Percentiles rank a stretch among this genome's conserved stretches.
Evolutionary conservation across 2,329 filamentous ascomycete species (phyloP).

Genomic region (Claviceps spartinae): DNA sequence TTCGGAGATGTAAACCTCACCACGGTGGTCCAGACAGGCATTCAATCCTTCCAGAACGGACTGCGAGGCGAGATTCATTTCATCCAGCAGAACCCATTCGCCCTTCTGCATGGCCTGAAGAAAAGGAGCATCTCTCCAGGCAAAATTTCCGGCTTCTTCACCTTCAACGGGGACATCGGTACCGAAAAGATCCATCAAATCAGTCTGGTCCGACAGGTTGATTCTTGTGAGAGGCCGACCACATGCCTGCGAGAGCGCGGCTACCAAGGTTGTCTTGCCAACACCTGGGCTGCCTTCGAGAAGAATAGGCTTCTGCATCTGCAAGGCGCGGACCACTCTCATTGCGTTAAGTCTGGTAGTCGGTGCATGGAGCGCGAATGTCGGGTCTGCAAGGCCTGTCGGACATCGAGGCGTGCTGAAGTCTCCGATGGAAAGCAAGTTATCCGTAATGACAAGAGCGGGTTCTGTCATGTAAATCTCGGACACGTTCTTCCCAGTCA

Average conservation of each 20-base stretch:
- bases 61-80: conserved; percentile 97
- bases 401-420: conserved; percentile 51
- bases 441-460: conserved; percentile 38
- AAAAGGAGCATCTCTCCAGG: conserved; percentile 92
- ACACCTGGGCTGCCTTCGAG: conserved; percentile 97
- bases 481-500: conserved; percentile 51
- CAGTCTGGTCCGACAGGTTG: conserved; percentile 95
- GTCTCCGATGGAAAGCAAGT: conserved; percentile 51
- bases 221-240: conserved; percentile 80
- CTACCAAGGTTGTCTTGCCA: conserved; percentile 88
- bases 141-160: conserved; percentile 79
- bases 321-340: conserved; percentile 77
- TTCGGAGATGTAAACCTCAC: conserved; percentile 90
- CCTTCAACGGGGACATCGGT: conserved; percentile 93
- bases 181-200: conserved; percentile 93
- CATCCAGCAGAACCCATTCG: conserved; percentile 91
- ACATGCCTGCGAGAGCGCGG: conserved; percentile 66
- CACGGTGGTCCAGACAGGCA: conserved; percentile 89
- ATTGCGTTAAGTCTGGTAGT: conserved; percentile 86
- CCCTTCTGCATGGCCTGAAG: conserved; percentile 92
- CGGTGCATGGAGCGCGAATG: conserved; percentile 63
- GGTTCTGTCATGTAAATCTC: conserved; percentile 52
- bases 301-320: conserved; percentile 79
- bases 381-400: conserved; percentile 22
- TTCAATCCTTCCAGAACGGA: conserved; percentile 94